Conservation (phyloP, 2,329 filamentous ascomycete species). For the Pseudogymnoascus verrucosus region DNA sequence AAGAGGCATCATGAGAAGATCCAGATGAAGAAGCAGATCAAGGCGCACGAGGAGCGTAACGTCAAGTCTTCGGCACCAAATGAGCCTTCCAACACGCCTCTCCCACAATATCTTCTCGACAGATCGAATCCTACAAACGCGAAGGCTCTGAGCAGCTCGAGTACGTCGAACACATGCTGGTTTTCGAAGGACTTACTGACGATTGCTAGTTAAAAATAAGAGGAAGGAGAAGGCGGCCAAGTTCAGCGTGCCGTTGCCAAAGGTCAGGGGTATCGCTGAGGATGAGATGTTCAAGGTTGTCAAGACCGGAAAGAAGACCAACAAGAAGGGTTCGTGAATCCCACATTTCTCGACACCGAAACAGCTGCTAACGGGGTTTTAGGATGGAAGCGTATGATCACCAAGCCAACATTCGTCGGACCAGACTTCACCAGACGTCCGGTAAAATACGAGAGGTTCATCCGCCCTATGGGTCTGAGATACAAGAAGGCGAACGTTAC, state of each 20-base stretch:
- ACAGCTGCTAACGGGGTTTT: not conserved
- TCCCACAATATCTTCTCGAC: slow-evolving; percentile 86
- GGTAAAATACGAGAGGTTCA: slow-evolving; percentile 63
- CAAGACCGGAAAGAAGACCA: slow-evolving; percentile 85
- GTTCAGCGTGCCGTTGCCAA: slow-evolving; percentile 81
- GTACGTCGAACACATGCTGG: not conserved
- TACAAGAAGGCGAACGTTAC: slow-evolving; percentile 69
- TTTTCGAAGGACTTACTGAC: not conserved
- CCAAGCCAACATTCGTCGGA: slow-evolving; percentile 79
- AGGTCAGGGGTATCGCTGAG: slow-evolving; percentile 83
- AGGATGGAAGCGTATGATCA: slow-evolving; percentile 44
- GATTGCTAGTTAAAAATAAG: slow-evolving; percentile 67
- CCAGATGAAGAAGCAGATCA: slow-evolving; percentile 87
- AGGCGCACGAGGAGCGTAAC: slow-evolving; percentile 86
- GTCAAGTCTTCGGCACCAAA: slow-evolving; percentile 73
- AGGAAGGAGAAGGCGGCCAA: slow-evolving; percentile 83
- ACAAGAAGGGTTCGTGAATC: slow-evolving; percentile 54
- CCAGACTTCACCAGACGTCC: slow-evolving; percentile 79
- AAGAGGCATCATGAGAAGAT: slow-evolving; percentile 93
- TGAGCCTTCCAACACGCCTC: slow-evolving; percentile 62
- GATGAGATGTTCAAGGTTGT: slow-evolving; percentile 96
- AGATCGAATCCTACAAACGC: slow-evolving; percentile 46
- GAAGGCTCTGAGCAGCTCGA: slow-evolving; percentile 68
- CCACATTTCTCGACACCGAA: not conserved
- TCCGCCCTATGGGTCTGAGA: slow-evolving; percentile 63